These are phyloP conservation scores for Rauvolfia tetraphylla DNA, from an alignment of 257 asterid genomes.

Conservation along the genomic window DNA sequence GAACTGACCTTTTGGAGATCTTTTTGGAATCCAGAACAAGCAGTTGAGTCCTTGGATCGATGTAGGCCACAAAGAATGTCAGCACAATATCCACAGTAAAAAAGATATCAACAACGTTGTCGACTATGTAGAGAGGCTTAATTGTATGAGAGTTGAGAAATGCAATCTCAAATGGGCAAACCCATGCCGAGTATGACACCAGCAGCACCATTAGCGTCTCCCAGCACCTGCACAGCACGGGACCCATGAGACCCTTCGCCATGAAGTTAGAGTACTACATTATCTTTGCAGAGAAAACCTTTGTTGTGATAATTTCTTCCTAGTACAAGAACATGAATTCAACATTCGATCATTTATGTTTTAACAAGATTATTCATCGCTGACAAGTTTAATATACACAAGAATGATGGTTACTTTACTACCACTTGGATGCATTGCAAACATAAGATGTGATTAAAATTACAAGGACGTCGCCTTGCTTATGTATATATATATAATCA, in stretches of 20 bases:
- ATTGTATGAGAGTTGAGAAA: conserved; percentile 42
- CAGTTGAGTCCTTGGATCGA: conserved; percentile 69
- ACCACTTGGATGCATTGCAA: no score
- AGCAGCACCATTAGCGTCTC: conserved; percentile 69
- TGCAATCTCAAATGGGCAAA: conserved; percentile 73
- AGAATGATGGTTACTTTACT: no score
- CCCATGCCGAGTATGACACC: conserved; percentile 85
- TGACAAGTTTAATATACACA: no score
- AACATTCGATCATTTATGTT: no score
- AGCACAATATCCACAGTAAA: conserved; percentile 63
- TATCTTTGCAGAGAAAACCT: no score
- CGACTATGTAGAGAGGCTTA: conserved; percentile 41
- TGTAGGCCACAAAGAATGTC: conserved; percentile 79
- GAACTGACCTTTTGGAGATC: conserved; percentile 56
- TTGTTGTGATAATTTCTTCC: no score
- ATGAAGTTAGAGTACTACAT: no score
- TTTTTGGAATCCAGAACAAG: conserved; percentile 45
- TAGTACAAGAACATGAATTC: not conserved
- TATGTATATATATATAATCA: no score
- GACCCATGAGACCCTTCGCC: not conserved
- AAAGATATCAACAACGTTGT: conserved; percentile 58
- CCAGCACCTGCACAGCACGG: conserved; percentile 63
- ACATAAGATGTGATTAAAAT: no score
- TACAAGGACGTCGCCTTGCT: no score
- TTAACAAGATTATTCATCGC: no score